Conservation (phyloP, 176 grass and related monocot species). For the Sorghum bicolor region Sorghum_bicolor_NCBIv3 NC_012871.2:70941501-70942000, state of each 20-base stretch:
- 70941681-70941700: slow-evolving; percentile 76
- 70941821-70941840: background rate
- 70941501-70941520: background rate
- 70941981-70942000: background rate
- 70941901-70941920: background rate
- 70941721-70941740: slow-evolving; percentile 75
- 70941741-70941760: slow-evolving; percentile 63
- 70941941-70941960: background rate
- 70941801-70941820: background rate
- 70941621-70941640: slow-evolving; percentile 55
- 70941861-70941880: background rate
- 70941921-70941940: background rate
- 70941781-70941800: slow-evolving; percentile 59
- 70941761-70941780: slow-evolving; percentile 75
- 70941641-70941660: slow-evolving; percentile 57
- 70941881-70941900: slow-evolving; percentile 12
- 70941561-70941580: slow-evolving; percentile 53
- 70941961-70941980: background rate
- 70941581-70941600: slow-evolving; percentile 48
- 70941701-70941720: slow-evolving; percentile 60
- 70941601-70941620: slow-evolving; percentile 46
- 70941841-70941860: background rate
- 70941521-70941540: slow-evolving; percentile 6
- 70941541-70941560: slow-evolving; percentile 19
- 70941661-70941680: slow-evolving; percentile 70